Percentiles rank a stretch among this genome's conserved stretches.
Evolutionary conservation across 345 rosid species (phyloP).

Genomic region (Boechera retrofracta): DNA sequence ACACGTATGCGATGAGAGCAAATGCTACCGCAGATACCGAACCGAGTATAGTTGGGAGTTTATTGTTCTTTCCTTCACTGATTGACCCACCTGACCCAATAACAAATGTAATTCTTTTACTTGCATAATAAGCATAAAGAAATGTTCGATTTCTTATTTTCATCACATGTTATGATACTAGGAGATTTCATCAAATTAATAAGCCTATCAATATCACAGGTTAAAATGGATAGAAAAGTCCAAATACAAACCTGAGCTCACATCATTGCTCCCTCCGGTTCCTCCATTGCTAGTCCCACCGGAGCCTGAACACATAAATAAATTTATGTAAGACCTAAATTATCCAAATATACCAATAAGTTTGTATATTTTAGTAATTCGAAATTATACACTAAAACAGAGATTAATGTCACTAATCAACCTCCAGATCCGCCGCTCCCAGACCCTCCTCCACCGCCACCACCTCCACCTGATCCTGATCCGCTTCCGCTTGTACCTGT

Average conservation of each 20-base stretch:
- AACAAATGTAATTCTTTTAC: neutral
- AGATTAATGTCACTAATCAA: no score
- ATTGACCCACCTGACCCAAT: neutral
- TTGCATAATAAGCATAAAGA: neutral
- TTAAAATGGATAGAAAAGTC: neutral
- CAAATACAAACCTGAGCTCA: neutral
- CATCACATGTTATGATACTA: neutral
- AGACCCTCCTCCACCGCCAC: no score
- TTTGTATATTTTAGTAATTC: no score
- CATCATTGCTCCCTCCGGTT: neutral
- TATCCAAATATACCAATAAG: no score
- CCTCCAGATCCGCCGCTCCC: no score
- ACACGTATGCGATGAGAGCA: neutral
- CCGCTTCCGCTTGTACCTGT: neutral
- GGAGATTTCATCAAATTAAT: neutral
- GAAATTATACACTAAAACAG: no score
- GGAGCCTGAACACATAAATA: no score
- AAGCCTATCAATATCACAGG: neutral
- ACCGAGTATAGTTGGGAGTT: constrained; percentile 34
- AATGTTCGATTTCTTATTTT: neutral
- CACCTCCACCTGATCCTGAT: no score
- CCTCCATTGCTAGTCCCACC: neutral
- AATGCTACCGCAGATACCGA: neutral
- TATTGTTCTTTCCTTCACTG: constrained; percentile 7
- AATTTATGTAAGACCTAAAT: no score